Evolutionary conservation across 129 eudicot species (phyloP), one percentile per base, ranked within the genome.

Genomic region (Sambucus nigra): DNA sequence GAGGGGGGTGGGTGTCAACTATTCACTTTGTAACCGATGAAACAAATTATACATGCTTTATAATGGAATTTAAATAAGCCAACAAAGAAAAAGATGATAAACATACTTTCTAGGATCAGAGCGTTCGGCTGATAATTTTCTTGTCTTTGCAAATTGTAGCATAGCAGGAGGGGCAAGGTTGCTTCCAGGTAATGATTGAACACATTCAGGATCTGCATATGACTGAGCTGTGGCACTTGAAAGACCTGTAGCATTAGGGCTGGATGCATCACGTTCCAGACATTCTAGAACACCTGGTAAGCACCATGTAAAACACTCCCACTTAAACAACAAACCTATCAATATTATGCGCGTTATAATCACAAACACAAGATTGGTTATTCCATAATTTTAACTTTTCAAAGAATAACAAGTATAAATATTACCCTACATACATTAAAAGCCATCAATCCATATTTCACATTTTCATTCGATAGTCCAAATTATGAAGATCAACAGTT

Each of bases 91-190:
- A 24, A 47, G 25, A 25, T 42, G 23, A 52, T 20, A 42, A 17
- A 40, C 71, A 63, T 73, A 92, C 99, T 69, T 86, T 75, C 84
- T 68, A 47, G 76, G 73, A 17, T 75, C 83, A 26, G 91, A 69
- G 8, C 79, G 82, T 74, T 86, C 94, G 18, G 60, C 39, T 29
- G 99, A 82, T 29, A 82, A 60, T 68, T 80, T 91, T 69, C 99
- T 77, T 14, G 94, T 64, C 69, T 91, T 92, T 19, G 96, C 91
- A 86, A 80, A 86, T 38, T 82, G 87, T 17, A 75, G 82, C 60
- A 85, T 52, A 6, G 81, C 61, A n/a, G 79, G 76, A 35, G 83
- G 74, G 29, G 82, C 60, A 52, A 74, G 63, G 72, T 65, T 76
- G 80, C 68, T 81, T 67, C 73, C 87, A 49, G 82, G 67, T 70